Conservation (phyloP, 371 early-diverging fungal species). For the Chytridiales sp. region DNA sequence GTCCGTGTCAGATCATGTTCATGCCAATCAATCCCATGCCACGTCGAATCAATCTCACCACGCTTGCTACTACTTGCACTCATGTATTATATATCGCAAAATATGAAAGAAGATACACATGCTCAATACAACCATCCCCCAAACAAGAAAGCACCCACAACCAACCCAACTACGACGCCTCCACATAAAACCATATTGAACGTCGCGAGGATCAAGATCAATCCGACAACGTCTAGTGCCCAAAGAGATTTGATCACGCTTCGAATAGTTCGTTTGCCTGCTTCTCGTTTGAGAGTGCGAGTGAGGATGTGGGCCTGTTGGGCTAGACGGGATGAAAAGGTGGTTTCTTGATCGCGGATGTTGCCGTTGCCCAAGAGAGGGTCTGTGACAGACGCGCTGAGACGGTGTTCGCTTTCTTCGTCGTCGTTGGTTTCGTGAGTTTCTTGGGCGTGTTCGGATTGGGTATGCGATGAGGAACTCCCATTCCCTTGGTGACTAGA, state of each 20-base stretch:
- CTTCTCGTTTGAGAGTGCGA: not conserved
- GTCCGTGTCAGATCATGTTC: no score
- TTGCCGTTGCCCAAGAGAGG: not conserved
- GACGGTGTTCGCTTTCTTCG: not conserved
- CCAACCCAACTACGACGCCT: slow-evolving; percentile 18
- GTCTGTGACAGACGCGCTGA: not conserved
- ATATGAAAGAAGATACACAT: no score
- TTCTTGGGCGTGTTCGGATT: no score
- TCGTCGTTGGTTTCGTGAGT: no score
- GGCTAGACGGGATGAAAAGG: not conserved
- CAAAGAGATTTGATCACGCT: slow-evolving; percentile 3
- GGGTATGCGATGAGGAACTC: no score
- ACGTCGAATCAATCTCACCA: no score
- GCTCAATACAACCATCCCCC: slow-evolving; percentile 15
- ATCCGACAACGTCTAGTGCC: slow-evolving; percentile 5
- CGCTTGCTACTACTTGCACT: no score
- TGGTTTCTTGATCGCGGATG: not conserved
- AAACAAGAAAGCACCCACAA: slow-evolving; percentile 22
- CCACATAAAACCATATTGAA: slow-evolving; percentile 14
- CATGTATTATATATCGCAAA: no score
- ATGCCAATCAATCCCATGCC: no score
- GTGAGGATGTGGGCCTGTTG: not conserved
- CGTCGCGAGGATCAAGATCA: slow-evolving; percentile 19
- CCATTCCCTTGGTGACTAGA: no score
- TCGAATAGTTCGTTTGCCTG: slow-evolving; percentile 1